Evolutionary conservation across 2,329 filamentous ascomycete genomes (phyloP), one percentile per base, ranked within the genome.

Genomic region (Aureobasidium lini): DNA sequence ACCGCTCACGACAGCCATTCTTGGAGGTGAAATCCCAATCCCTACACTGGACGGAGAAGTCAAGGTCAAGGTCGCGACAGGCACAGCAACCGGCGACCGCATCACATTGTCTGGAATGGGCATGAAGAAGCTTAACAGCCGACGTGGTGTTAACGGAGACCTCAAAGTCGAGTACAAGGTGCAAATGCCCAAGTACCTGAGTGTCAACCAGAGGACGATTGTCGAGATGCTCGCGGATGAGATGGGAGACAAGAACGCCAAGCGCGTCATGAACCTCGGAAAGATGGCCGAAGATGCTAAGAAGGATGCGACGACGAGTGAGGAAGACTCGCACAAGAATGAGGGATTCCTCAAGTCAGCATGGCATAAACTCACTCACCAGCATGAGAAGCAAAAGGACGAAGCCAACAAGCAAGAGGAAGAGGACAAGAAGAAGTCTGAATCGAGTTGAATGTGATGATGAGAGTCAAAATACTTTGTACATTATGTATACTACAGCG

Each of bases 191-290:
- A 97, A 96, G 76, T 96, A 93, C 69, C 80, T 99, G 64, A 90
- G 83, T 58, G 83, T 88, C 47, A 97, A 96, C 76, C 92, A 99
- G 77, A 83, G 94, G 57, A 95, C 90, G 0, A 88, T 99, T 61
- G 77, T 95, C 46, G 94, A 99, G 77, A 93, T 97, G 84, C 83
- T 99, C 64, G 94, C 94, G 6, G 92, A 99, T 68, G 94, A 99
- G 77, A 88, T 99, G 85, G 87, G 84, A 40, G 94, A 99, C 74
- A 91, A 92, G 78, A 90, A 84, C 31, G 94, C 94, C 36, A 94
- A 90, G 77, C 83, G 94, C 47, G 84, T 95, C 60, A 97, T 99
- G 91, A 93, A 95, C 69, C 77, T 95, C 40, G 75, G 73, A 57
- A 77, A 77, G 68, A 78, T 79, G 60, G 84, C 71, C 47, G 57